Base-by-base conservation (phyloP, 306 rosid species). In the Casuarina glauca region DNA sequence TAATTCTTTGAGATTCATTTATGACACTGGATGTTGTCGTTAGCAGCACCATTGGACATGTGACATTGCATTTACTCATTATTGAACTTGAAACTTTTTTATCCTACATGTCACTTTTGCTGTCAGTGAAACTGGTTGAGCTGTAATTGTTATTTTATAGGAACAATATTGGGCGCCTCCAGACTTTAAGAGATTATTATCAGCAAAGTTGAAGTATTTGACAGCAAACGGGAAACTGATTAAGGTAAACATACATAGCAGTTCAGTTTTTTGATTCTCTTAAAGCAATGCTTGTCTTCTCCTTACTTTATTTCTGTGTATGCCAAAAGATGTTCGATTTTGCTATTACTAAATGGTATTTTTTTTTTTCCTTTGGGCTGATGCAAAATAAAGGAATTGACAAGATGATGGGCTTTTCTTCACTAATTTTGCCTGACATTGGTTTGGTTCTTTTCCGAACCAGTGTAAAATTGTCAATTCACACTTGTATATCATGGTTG, bases 121-220 rank as follows among this genome's bases (percentile, higher is more conserved):
- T 53, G 60, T 20, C 60, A 53, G 60, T 69, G 32, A 76, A 43
- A 12, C 78, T 39, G 32, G 77, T 74, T 85, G 75, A 80, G 64
- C 73, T 79, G 73, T 74, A 10, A 5, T 66, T 42, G 66, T 86
- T 73, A 45, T 74, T 80, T 36, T 80, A 74, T 61, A 95, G 98
- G 98, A 91, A 69, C 92, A 95, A 85, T 95, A 91, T 76, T 86
- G 97, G 89, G 88, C 97, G 70, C 97, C 94, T 35, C 78, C 93
- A 38, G 97, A 90, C 84, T 91, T 95, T 80, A 92, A 90, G 86
- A 91, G 89, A 85, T 54, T 91, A 66, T 80, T 95, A 79, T 95
- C 93, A 11, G 79, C 96, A 15, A 92, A 95, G 74, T 81, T 95
- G 26, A 95, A 95, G 80, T 82, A 51, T 76, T 84, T 95, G 32